phyloP scores from a whole-genome alignment of 768 basidiomycete species.

The Mycena maculata region DNA sequence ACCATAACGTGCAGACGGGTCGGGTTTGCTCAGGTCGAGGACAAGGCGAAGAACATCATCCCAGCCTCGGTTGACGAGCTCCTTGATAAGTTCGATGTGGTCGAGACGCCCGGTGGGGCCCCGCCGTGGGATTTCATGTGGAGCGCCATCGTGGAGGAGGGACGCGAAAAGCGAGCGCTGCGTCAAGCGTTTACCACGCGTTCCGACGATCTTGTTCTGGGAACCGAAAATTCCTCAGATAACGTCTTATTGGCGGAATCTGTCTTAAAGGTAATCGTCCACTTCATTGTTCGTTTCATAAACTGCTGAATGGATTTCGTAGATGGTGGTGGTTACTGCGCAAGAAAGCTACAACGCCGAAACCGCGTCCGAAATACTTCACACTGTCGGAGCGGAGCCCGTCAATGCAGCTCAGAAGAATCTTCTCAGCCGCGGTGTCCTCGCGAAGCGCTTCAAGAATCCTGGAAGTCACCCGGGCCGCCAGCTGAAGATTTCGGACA shows the following conservation, averaged over 20 bases:
- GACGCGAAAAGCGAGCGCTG: constrained; percentile 75
- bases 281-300: not conserved
- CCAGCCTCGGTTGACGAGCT: constrained; percentile 59
- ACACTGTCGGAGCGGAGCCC: constrained; percentile 63
- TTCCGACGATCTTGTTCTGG: constrained; percentile 51
- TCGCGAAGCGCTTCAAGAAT: constrained; percentile 76
- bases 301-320: constrained; percentile 6
- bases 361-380: constrained; percentile 67
- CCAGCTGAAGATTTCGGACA: constrained; percentile 80
- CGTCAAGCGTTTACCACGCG: constrained; percentile 65
- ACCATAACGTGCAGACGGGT: constrained; percentile 61
- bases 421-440: constrained; percentile 70
- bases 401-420: constrained; percentile 68
- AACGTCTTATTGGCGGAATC: constrained; percentile 69
- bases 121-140: constrained; percentile 82
- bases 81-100: constrained; percentile 59
- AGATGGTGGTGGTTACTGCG: constrained; percentile 86
- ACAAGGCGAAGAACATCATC: constrained; percentile 49
- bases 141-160: constrained; percentile 77
- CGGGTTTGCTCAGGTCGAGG: constrained; percentile 63
- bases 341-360: constrained; percentile 74
- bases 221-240: constrained; percentile 48
- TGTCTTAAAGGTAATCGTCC: constrained; percentile 69
- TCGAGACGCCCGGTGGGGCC: constrained; percentile 52
- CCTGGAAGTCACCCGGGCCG: constrained; percentile 75